A percentile compares a stretch with the other conserved stretches of the same genome.
Evolutionary conservation across 2,329 filamentous ascomycete genomes (phyloP).

Genomic region (Fusarium denticulatum): DNA sequence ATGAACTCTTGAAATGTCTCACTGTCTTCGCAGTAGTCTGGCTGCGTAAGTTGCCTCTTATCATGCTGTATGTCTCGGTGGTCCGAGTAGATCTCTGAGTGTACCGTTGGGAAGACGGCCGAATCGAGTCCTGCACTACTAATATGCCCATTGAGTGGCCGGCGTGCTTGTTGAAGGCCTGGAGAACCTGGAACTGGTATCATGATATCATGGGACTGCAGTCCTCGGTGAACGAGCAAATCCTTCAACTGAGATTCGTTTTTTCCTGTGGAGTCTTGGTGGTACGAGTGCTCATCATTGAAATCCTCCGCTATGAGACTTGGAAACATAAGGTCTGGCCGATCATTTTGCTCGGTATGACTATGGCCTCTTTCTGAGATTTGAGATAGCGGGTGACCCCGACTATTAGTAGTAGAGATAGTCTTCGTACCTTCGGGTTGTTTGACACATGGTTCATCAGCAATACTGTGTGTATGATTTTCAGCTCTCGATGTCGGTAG

Average conservation of each 20-base stretch:
- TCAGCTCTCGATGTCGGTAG: not conserved
- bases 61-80: not conserved
- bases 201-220: not conserved
- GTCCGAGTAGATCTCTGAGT: not conserved
- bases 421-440: not conserved
- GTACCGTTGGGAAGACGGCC: not conserved
- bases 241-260: not conserved
- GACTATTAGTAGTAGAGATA: not conserved
- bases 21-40: not conserved
- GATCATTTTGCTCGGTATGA: not conserved
- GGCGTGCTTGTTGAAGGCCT: not conserved
- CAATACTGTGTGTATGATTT: not conserved
- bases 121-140: not conserved
- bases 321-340: not conserved
- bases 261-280: not conserved
- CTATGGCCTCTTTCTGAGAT: slow-evolving; percentile 2
- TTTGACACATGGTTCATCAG: not conserved
- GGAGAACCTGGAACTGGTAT: not conserved
- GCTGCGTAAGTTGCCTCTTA: not conserved
- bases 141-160: not conserved
- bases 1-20: slow-evolving; percentile 43
- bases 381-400: not conserved
- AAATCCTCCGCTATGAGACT: not conserved
- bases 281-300: not conserved
- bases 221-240: not conserved